Base-by-base conservation (phyloP, 169 alveolate genomes). In the Plasmodium falciparum region DNA sequence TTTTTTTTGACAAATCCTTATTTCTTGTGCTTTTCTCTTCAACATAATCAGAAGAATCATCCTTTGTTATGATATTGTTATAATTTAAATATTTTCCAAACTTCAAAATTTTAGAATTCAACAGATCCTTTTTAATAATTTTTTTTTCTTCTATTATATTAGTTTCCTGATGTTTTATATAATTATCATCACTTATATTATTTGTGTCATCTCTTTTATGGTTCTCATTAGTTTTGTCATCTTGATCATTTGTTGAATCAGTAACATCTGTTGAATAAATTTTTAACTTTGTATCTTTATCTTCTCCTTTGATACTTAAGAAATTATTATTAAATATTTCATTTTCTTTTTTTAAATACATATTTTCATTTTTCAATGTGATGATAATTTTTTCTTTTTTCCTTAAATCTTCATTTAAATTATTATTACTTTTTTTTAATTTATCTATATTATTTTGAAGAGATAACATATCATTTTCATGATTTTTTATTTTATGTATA, bases 331-430 rank as follows among this genome's bases (percentile, higher is more conserved):
- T 78, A 50, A 78, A 78, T 50, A 78, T 61, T 3, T 20, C 20
- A 52, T 78, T 78, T 78, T 78, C 89, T 52, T 67, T 78, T 29
- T 78, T 78, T 66, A 78, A 66, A 78, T 26, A 78, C n/a, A 26
- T 45, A 45, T 78, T 78, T 66, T 78, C 89, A 39, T 78, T 78
- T 22, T 50, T 6, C 4, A 78, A 73, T 15, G 78, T 33, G 67
- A 17, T 54, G 29, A 78, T 78, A 15, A 39, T 22, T 50, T 58
- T 50, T n/a, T 65, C 89, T 70, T 65, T 66, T 78, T 78, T 66
- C 33, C 89, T 56, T 13, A 66, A 24, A 29, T 52, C 33, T 50
- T 78, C 89, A 66, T 59, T 78, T 26, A 78, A n/a, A 3, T 26
- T 59, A 22, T 78, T 59, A 70, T 78, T 78, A 20, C 20, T 15